Percentiles rank a stretch among this genome's conserved stretches.
phyloP scores from a whole-genome alignment of 2,329 filamentous ascomycete species.

The Ceratocystiopsis minuta region DNA sequence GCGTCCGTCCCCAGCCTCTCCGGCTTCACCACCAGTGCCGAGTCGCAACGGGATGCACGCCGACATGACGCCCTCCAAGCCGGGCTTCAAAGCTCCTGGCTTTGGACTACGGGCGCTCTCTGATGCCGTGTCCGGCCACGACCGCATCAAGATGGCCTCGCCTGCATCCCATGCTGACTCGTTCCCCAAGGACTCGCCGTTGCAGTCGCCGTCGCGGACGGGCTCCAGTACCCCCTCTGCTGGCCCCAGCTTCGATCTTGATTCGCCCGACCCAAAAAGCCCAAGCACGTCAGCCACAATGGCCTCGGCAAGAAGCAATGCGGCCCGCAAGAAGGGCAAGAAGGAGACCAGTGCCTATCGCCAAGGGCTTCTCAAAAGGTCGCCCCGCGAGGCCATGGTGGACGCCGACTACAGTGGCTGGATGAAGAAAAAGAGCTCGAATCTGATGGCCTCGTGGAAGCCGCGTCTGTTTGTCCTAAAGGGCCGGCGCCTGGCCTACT shows the following conservation, averaged over 20 bases:
- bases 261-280: conserved; percentile 50
- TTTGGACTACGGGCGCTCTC: conserved; percentile 73
- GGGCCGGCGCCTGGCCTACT: conserved; percentile 81
- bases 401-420: conserved; percentile 88
- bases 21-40: conserved; percentile 22
- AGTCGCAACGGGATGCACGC: conserved; percentile 27
- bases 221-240: conserved; percentile 54
- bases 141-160: conserved; percentile 32
- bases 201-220: conserved; percentile 52
- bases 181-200: conserved; percentile 31
- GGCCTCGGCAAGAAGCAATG: conserved; percentile 25
- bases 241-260: conserved; percentile 57
- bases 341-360: conserved; percentile 91
- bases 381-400: conserved; percentile 66
- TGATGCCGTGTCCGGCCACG: conserved; percentile 43
- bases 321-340: conserved; percentile 54
- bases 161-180: conserved; percentile 32
- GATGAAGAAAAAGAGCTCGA: conserved; percentile 99
- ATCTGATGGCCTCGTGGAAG: conserved; percentile 96
- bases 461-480: conserved; percentile 88
- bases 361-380: conserved; percentile 64
- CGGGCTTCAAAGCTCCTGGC: conserved; percentile 29
- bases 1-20: too few species aligned
- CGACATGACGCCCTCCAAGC: conserved; percentile 30
- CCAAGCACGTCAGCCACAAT: conserved; percentile 30